phyloP scores from a whole-genome alignment of 1,139 yeast species.

The Saccharomyces hybrid region DNA sequence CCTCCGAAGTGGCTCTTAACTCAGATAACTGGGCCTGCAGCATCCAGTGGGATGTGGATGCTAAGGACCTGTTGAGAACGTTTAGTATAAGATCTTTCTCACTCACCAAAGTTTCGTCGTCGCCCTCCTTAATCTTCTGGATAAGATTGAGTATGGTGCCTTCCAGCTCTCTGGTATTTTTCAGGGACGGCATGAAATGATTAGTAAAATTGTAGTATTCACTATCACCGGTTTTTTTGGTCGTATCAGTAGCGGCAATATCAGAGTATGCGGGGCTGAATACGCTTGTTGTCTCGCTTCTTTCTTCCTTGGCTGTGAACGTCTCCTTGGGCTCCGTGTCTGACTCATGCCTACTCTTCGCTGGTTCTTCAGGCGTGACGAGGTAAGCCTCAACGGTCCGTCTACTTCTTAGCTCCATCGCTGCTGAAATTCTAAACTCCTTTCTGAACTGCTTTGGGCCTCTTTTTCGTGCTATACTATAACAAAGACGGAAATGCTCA shows the following conservation, averaged over 20 bases:
- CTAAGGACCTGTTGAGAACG: slow-evolving; percentile 23
- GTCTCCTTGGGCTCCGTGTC: background rate
- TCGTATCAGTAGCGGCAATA: background rate
- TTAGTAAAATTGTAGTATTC: background rate
- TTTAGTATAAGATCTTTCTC: slow-evolving; percentile 12
- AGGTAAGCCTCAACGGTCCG: background rate
- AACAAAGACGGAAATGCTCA: background rate
- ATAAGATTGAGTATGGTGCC: slow-evolving; percentile 14
- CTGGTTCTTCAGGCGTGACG: slow-evolving; percentile 10
- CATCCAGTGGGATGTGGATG: slow-evolving; percentile 29
- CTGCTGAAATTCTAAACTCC: background rate
- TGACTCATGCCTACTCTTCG: background rate
- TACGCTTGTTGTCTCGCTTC: background rate
- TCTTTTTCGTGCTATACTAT: background rate
- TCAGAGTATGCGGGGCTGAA: background rate
- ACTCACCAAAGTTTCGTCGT: slow-evolving; percentile 6
- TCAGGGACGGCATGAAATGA: slow-evolving; percentile 16
- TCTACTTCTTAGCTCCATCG: background rate
- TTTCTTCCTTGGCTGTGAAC: background rate
- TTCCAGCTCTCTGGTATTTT: slow-evolving; percentile 22
- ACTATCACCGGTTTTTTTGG: background rate
- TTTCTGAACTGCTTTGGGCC: background rate
- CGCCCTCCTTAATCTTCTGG: slow-evolving; percentile 12
- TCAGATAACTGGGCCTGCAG: slow-evolving; percentile 27
- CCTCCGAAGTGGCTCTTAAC: slow-evolving; percentile 18